Percentiles rank a stretch among this genome's conserved stretches.
Evolutionary conservation across 2,329 filamentous ascomycete genomes (phyloP).

Genomic region (Botrytis squamosa): DNA sequence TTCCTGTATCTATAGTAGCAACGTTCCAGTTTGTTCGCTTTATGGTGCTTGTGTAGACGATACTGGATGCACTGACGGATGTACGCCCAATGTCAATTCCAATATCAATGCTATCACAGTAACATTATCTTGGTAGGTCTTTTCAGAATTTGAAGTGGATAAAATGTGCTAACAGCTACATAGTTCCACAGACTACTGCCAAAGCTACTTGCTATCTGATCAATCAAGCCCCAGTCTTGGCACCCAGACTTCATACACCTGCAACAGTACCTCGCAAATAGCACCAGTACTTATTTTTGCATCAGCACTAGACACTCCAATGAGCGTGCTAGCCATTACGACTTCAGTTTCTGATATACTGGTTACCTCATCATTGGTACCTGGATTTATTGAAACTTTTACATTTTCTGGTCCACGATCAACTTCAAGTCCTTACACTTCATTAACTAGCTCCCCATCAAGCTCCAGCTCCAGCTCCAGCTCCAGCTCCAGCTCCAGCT

Average conservation of each 20-base stretch:
- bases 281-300: not conserved
- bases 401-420: not conserved
- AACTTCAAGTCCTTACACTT: not conserved
- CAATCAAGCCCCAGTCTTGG: not conserved
- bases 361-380: not conserved
- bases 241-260: not conserved
- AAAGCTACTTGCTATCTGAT: not conserved
- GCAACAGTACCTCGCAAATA: not conserved
- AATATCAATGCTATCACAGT: not conserved
- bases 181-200: not conserved
- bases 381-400: no score
- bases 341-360: not conserved
- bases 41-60: not conserved
- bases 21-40: not conserved
- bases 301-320: not conserved
- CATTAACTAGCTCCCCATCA: not conserved
- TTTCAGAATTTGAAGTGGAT: rapidly evolving
- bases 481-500: not conserved
- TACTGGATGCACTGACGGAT: not conserved
- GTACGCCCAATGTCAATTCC: not conserved
- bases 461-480: not conserved
- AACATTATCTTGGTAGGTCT: not conserved
- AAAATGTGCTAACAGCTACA: not conserved
- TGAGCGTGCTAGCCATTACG: not conserved
- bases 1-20: not conserved